Evolutionary conservation across 495 filamentous ascomycete species (phyloP).

Genomic region (Pseudoneurospora amorphoporcata): DNA sequence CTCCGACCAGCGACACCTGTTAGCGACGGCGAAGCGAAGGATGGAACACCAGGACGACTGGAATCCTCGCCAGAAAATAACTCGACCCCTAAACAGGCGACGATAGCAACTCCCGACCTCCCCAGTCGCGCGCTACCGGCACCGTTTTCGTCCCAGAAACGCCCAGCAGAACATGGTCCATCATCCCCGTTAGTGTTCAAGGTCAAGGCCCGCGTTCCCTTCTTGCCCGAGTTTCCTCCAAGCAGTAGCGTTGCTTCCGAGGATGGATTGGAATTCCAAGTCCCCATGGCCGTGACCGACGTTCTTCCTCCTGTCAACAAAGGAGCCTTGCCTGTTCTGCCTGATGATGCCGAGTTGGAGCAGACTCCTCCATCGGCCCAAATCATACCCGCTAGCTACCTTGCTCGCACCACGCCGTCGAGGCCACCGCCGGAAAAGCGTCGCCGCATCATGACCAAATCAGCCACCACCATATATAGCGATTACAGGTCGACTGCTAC

Average conservation of each 20-base stretch:
- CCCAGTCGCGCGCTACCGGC: background rate
- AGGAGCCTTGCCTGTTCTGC: slow-evolving; percentile 4
- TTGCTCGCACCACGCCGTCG: background rate
- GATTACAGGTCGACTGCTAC: background rate
- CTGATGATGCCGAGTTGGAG: background rate
- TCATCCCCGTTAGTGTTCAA: background rate
- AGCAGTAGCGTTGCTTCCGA: slow-evolving; percentile 33
- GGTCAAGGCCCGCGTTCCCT: background rate
- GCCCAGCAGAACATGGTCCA: background rate
- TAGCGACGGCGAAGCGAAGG: background rate
- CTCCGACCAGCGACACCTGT: background rate
- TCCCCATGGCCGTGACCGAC: slow-evolving; percentile 39
- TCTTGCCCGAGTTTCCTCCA: slow-evolving; percentile 13
- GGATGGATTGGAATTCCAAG: slow-evolving; percentile 42
- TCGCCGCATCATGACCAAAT: slow-evolving; percentile 8
- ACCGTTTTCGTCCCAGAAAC: background rate
- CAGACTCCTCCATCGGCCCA: slow-evolving; percentile 34
- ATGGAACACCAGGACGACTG: background rate
- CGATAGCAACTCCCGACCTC: background rate
- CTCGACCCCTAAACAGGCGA: background rate
- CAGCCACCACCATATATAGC: background rate
- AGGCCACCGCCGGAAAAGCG: slow-evolving; percentile 2
- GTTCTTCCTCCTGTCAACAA: slow-evolving; percentile 12
- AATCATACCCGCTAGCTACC: slow-evolving; percentile 26
- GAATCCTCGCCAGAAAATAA: background rate